phyloP scores from a whole-genome alignment of 768 basidiomycete species.

The Leccinum sublutescens region DNA sequence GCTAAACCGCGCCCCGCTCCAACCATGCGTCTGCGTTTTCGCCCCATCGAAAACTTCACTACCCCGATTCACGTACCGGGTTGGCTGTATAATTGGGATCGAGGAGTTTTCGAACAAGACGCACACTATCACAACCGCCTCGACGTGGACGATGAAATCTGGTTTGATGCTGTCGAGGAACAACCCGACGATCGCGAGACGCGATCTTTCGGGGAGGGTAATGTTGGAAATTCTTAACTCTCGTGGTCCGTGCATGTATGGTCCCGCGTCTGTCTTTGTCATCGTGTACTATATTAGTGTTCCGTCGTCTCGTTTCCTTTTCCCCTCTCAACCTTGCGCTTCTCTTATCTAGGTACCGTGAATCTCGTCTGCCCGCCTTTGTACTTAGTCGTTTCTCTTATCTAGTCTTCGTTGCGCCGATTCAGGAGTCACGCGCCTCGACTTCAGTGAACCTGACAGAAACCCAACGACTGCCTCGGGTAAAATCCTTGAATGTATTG shows the following conservation, averaged over 20 bases:
- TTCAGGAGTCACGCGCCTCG: too few species aligned
- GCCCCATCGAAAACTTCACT: background rate
- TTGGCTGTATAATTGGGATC: background rate
- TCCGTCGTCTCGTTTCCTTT: too few species aligned
- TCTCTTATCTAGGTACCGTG: too few species aligned
- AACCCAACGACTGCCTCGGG: too few species aligned
- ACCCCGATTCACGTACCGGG: background rate
- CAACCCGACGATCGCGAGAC: background rate
- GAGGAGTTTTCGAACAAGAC: background rate
- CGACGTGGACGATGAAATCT: background rate
- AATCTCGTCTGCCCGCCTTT: too few species aligned
- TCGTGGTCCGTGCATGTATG: background rate
- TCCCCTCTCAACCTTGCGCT: too few species aligned
- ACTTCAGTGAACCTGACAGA: too few species aligned
- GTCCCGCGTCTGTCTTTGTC: too few species aligned
- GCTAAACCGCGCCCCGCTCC: background rate
- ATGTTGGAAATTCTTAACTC: background rate
- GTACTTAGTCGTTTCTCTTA: too few species aligned
- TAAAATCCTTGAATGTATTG: too few species aligned
- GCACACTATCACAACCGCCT: background rate
- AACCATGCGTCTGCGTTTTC: background rate
- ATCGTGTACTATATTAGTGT: too few species aligned
- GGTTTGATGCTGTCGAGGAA: constrained; percentile 2
- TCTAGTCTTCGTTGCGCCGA: too few species aligned
- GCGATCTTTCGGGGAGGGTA: background rate